A percentile compares a stretch with the other conserved stretches of the same genome.
Conservation (phyloP, 352 stramenopile genomes). For the Phytophthora nicotianae region DNA sequence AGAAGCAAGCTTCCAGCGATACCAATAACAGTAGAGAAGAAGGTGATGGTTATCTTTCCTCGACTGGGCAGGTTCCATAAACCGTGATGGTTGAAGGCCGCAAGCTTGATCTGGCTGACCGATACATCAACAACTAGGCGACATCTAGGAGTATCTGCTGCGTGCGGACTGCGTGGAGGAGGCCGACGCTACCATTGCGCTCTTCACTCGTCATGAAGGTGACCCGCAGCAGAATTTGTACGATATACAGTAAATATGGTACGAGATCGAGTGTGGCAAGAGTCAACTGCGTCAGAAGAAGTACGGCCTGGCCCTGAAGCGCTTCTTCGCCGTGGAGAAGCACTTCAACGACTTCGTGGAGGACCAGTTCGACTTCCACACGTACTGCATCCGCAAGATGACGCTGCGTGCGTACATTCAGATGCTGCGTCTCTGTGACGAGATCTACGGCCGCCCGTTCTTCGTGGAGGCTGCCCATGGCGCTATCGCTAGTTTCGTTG, state of each 20-base stretch:
- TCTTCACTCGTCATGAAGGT: conserved; percentile 97
- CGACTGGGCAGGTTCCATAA: too few relatives aligned
- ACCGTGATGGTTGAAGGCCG: conserved; percentile 91
- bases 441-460: conserved; percentile 89
- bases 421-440: conserved; percentile 94
- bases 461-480: conserved; percentile 90
- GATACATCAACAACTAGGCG: conserved; percentile 99
- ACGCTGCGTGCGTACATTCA: conserved; percentile 96
- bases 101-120: conserved; percentile 95
- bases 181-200: conserved; percentile 93
- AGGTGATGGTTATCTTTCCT: too few relatives aligned
- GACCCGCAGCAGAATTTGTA: conserved; percentile 96
- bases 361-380: conserved; percentile 99
- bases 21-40: too few relatives aligned
- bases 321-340: conserved; percentile 95
- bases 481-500: conserved; percentile 91
- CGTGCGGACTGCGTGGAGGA: conserved; percentile 92
- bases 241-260: conserved; percentile 99
- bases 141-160: conserved; percentile 98
- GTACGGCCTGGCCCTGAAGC: conserved; percentile 92
- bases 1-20: too few relatives aligned
- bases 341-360: conserved; percentile 98
- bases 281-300: conserved; percentile 67
- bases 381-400: conserved; percentile 98
- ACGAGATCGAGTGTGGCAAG: conserved; percentile 92